A percentile compares a stretch with the other conserved stretches of the same genome.
These are phyloP conservation scores for Marsdenia floribunda DNA, from an alignment of 257 asterid genomes.

Conservation along the genomic window DNA sequence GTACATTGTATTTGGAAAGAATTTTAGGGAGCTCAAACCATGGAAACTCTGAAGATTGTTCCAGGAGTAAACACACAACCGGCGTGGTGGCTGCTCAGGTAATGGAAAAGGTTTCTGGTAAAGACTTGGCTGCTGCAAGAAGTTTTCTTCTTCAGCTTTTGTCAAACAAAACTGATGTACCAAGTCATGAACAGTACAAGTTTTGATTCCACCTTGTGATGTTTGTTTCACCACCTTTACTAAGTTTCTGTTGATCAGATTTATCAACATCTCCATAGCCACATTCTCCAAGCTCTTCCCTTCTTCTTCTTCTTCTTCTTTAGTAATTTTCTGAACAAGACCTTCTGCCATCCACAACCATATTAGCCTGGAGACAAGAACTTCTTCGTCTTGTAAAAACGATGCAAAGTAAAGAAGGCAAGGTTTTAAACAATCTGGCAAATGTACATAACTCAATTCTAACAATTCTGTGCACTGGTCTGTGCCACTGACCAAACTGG, in stretches of 20 bases:
- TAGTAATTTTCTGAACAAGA: not conserved
- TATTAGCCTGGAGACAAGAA: not conserved
- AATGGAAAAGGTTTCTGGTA: not conserved
- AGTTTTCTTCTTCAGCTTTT: not conserved
- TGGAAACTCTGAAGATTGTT: not conserved
- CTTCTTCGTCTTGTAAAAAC: not conserved
- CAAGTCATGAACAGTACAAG: slow-evolving; percentile 1
- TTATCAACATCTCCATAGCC: not conserved
- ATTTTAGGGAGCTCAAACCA: not conserved
- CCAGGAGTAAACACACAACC: not conserved
- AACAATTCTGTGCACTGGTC: not conserved
- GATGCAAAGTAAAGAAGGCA: slow-evolving; percentile 14
- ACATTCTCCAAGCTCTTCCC: not conserved
- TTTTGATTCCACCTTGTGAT: not conserved
- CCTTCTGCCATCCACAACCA: no score
- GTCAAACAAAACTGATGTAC: not conserved
- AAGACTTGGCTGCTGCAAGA: not conserved
- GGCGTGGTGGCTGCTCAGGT: not conserved
- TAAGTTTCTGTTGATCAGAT: not conserved
- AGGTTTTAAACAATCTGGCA: slow-evolving; percentile 14
- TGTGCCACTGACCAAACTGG: not conserved
- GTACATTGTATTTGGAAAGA: not conserved
- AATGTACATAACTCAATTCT: slow-evolving; percentile 3
- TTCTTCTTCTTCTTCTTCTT: no score
- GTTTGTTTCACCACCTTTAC: not conserved